Conservation (phyloP, 129 eudicot genomes). For the Flaveria sonorensis region DNA sequence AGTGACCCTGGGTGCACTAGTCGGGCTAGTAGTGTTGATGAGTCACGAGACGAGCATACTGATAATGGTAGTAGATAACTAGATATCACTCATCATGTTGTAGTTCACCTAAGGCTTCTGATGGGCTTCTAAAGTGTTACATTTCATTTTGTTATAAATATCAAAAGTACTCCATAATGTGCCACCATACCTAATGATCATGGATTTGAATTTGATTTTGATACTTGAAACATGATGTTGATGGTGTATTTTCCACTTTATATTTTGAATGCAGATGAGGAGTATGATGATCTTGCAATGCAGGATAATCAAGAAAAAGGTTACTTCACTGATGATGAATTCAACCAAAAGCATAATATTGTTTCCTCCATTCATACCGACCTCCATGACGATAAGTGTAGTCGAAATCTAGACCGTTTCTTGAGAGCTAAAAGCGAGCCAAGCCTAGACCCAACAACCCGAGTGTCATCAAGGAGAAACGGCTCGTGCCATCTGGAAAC, state of each 20-base stretch:
- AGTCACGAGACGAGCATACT: slow-evolving; percentile 64
- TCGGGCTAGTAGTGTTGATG: slow-evolving; percentile 86
- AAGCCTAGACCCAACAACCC: slow-evolving; percentile 34
- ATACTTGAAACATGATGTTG: slow-evolving; percentile 5
- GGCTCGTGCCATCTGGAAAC: slow-evolving; percentile 32
- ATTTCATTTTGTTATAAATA: background rate
- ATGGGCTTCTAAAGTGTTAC: slow-evolving; percentile 82
- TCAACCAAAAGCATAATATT: slow-evolving; percentile 29
- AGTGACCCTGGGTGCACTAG: slow-evolving; percentile 77
- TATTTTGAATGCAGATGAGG: slow-evolving; percentile 45
- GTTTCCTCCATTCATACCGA: background rate
- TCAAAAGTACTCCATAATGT: background rate
- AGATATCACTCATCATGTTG: slow-evolving; percentile 71
- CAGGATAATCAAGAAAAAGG: slow-evolving; percentile 60
- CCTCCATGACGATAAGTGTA: slow-evolving; percentile 39
- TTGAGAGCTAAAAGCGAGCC: slow-evolving; percentile 52
- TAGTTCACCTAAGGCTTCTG: slow-evolving; percentile 81
- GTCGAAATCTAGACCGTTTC: slow-evolving; percentile 53
- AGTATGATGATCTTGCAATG: slow-evolving; percentile 86
- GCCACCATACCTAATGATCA: background rate
- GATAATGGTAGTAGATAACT: slow-evolving; percentile 67
- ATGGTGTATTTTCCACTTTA: background rate
- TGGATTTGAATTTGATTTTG: background rate
- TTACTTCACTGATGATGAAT: slow-evolving; percentile 64
- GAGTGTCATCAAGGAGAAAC: slow-evolving; percentile 37